Conservation (phyloP, 2,329 filamentous ascomycete species). For the Monilinia fructigena region DNA sequence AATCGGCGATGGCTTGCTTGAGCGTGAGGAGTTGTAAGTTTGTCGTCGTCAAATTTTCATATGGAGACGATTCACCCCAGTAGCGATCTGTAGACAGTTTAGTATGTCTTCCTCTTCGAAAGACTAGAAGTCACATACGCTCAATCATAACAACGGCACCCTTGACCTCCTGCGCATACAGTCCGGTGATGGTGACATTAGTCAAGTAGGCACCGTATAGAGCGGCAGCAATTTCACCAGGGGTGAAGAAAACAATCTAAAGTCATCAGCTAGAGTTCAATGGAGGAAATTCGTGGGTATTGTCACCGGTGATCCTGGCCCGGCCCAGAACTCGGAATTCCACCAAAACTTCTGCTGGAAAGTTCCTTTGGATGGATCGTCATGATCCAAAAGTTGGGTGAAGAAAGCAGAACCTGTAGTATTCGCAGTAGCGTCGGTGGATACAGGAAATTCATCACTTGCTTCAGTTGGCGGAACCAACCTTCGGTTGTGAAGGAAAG, state of each 20-base stretch:
- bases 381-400: conserved; percentile 57
- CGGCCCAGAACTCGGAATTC: conserved; percentile 51
- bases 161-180: conserved; percentile 51
- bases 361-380: conserved; percentile 53
- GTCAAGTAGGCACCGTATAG: conserved; percentile 51
- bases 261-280: not conserved
- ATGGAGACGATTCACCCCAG: conserved; percentile 57
- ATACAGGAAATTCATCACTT: conserved; percentile 26
- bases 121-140: conserved; percentile 42
- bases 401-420: conserved; percentile 35
- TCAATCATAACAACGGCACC: conserved; percentile 56
- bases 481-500: conserved; percentile 30
- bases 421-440: conserved; percentile 22
- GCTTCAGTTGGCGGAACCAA: conserved; percentile 33
- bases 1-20: conserved; percentile 53
- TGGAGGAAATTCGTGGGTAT: conserved; percentile 12
- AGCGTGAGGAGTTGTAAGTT: conserved; percentile 56
- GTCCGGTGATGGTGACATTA: conserved; percentile 50
- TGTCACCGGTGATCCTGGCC: conserved; percentile 53
- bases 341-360: conserved; percentile 56
- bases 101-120: not conserved
- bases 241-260: conserved; percentile 51
- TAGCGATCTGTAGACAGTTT: conserved; percentile 48
- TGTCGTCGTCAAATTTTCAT: conserved; percentile 49
- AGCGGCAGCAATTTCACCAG: conserved; percentile 51